Evolutionary conservation across 371 early-diverging fungal species (phyloP), one percentile per base, ranked within the genome.

Genomic region (Choanephora cucurbitarum): DNA sequence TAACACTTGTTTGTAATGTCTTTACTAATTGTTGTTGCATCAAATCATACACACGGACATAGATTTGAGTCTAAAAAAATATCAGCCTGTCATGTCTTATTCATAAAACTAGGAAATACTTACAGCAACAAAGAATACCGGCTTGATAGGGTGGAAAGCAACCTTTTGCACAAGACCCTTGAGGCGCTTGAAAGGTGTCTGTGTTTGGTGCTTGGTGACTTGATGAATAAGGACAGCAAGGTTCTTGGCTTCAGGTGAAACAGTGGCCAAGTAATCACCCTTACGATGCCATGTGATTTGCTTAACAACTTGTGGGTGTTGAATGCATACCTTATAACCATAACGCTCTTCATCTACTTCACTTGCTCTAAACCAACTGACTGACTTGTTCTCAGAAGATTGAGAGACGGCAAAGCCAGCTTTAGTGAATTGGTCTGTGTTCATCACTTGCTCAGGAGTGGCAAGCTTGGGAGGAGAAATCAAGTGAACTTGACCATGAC

Each of bases 201-300:
- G 98, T 6, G 92, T 85, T 61, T 84, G 86, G 65, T 87, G 87
- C 70, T 89, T 89, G 40, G 94, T 87, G 37, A 95, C 59, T 75
- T 97, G 96, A 77, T 98, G 99, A 53, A 98, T 91, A 37, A 90
- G 70, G 7, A 98, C 90, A 4, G 94, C 80, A 17, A 73, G 64
- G 47, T 75, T 67, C 49, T 75, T 73, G 50, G 84, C 80, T 34
- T 83, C 91, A 5, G 95, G 87, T 1, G 89, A 79, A 9, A 95
- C 87, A 8, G 93, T 88, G 4, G 92, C 86, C 70, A 97, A 85
- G 70, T 98, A 97, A 71, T 98, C 97, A 58, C 99, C 99, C 72
- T 91, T 93, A 52, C 92, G 83, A 73, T 98, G 99, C 99, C 99
- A 98, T 28, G 85, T 81, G 24, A 97, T 73, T 49, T 87, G 80